Percentiles rank a stretch among this genome's conserved stretches.
phyloP scores from a whole-genome alignment of 129 eudicot species.

The Tanacetum coccineum region DNA sequence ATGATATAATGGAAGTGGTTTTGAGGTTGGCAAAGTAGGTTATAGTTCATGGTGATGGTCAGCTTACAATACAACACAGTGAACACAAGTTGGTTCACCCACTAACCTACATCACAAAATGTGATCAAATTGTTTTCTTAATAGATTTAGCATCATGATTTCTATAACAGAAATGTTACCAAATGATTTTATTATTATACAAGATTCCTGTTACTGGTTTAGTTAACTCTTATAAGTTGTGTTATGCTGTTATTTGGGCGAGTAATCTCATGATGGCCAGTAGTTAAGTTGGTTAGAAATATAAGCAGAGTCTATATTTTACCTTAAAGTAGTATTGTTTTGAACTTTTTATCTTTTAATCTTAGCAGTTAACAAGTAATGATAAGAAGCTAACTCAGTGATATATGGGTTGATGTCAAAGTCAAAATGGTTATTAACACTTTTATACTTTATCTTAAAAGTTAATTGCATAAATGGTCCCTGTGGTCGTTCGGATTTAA shows the following conservation, averaged over 20 bases:
- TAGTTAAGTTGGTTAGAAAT: background rate
- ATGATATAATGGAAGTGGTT: slow-evolving; percentile 28
- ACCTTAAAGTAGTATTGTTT: background rate
- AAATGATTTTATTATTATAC: background rate
- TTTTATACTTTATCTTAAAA: background rate
- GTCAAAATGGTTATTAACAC: background rate
- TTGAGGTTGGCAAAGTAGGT: slow-evolving; percentile 74
- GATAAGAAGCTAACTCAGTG: slow-evolving; percentile 6
- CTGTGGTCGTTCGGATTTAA: no score
- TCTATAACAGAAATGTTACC: slow-evolving; percentile 16
- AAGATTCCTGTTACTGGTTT: no score
- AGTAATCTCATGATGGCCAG: background rate
- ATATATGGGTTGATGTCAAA: background rate
- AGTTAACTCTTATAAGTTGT: no score
- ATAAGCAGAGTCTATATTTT: background rate
- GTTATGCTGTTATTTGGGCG: background rate
- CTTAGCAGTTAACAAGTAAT: slow-evolving; percentile 1
- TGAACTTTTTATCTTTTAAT: background rate
- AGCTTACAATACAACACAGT: slow-evolving; percentile 22
- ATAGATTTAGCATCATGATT: slow-evolving; percentile 23
- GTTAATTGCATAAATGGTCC: no score
- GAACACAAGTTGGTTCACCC: slow-evolving; percentile 85
- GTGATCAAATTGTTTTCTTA: slow-evolving; percentile 23
- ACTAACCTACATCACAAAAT: slow-evolving; percentile 47
- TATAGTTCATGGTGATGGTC: slow-evolving; percentile 33